Base-by-base conservation (phyloP, 2,329 filamentous ascomycete species). In the Trichoderma breve region DNA sequence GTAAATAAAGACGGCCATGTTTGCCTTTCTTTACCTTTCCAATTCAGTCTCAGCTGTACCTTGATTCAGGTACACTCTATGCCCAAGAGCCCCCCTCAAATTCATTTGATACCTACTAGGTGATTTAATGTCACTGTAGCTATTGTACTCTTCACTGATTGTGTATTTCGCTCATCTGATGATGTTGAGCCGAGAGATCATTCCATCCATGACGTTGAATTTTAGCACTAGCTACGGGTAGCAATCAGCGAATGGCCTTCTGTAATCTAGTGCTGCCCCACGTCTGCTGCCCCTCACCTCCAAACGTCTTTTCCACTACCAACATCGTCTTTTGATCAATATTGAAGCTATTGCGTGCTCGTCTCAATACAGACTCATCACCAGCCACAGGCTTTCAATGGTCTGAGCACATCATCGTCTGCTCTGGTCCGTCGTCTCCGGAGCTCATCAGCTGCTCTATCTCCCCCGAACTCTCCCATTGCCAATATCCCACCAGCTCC, bases 201-300 rank as follows among this genome's bases (percentile, higher is more conserved):
- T 43, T n/a, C 39, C 39, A 43, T 43, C 7, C 15, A 43, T 43
- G 39, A 43, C 39, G 39, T 43, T 43, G 39, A 43, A 43, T n/a
- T 7, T 3, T n/a, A 43, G 39, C 39, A n/a, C 39, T 43, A 43
- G 39, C 39, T 51, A 51, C 43, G 18, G 43, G 9, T 21, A 53
- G 47, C 47, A 53, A 53, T 24, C 47, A 53, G 43, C 43, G 43
- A 51, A 21, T 51, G 9, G n/a, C 9, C 43, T 12, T 24, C 30
- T 34, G 12, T 5, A 26, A 18, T 24, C 11, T 68, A 72, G 71
- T 34, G 57, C 47, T 68, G 71, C 71, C 71, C 71, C 71, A 68
- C 71, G 71, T 36, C 71, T n/a, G 15, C 34, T 62, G 51, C 60
- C 61, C 62, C 71, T 69, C 64, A 30, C 18, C 12, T 14, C 15